Percentiles rank a stretch among this genome's conserved stretches.
phyloP scores from a whole-genome alignment of 129 eudicot genomes.

The Pulicaria dysenterica region DNA sequence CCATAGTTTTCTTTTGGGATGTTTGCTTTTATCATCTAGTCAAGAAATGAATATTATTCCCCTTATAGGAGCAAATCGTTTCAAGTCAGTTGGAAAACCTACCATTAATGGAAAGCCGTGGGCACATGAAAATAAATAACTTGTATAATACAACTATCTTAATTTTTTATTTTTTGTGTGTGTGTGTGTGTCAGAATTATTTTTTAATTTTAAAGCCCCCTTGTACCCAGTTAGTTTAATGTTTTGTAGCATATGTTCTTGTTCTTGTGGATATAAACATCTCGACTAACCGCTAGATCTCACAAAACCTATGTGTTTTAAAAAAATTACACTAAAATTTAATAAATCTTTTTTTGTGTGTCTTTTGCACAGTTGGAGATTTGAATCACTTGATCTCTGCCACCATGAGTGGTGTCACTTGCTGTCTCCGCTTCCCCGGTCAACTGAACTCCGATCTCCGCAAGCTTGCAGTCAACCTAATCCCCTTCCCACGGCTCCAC shows the following conservation, averaged over 20 bases:
- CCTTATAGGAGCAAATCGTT: background rate
- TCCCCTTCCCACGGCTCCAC: slow-evolving; percentile 78
- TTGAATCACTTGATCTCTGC: slow-evolving; percentile 86
- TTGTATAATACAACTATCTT: background rate
- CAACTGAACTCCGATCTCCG: slow-evolving; percentile 80
- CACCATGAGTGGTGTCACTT: slow-evolving; percentile 88
- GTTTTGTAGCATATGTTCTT: too few relatives aligned
- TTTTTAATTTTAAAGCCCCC: background rate
- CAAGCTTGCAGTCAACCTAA: slow-evolving; percentile 75
- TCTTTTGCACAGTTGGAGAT: slow-evolving; percentile 60
- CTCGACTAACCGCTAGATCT: background rate
- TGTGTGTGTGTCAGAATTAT: background rate
- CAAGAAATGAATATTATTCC: background rate
- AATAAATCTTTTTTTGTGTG: background rate
- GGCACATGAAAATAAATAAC: background rate
- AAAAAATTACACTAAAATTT: too few relatives aligned
- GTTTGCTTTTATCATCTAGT: background rate
- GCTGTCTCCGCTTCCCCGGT: slow-evolving; percentile 89
- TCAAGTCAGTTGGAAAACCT: slow-evolving; percentile 1
- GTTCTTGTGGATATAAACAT: too few relatives aligned
- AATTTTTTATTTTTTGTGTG: too few relatives aligned
- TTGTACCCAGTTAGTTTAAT: background rate
- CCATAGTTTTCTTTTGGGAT: background rate
- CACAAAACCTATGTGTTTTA: background rate
- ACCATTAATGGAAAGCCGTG: slow-evolving; percentile 1